Conservation (phyloP, 2,329 filamentous ascomycete genomes). For the Aspergillus neoniger region DNA sequence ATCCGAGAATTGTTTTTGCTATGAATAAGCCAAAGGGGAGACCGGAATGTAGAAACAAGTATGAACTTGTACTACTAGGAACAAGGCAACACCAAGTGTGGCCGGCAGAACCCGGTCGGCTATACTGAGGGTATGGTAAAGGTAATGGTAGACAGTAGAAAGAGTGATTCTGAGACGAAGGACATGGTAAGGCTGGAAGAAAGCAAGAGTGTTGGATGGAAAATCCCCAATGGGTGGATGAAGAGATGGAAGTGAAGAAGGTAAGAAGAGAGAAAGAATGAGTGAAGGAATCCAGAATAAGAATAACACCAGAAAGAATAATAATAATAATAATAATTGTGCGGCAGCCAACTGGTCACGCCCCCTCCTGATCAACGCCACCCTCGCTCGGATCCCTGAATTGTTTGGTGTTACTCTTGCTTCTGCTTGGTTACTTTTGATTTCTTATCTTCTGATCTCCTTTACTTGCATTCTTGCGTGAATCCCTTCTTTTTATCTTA, state of each 20-base stretch:
- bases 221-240: neutral
- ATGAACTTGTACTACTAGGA: neutral
- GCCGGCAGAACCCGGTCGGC: neutral
- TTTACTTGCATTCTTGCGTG: too few species aligned
- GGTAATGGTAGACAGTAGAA: slow-evolving; percentile 17
- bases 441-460: neutral
- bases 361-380: neutral
- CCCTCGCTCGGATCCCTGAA: neutral
- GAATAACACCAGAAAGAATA: neutral
- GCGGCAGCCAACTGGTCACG: slow-evolving; percentile 3
- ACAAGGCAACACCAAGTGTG: neutral
- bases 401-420: neutral
- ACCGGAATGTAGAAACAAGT: neutral
- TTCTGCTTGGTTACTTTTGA: neutral
- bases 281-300: slow-evolving; percentile 1
- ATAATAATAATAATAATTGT: neutral
- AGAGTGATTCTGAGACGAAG: slow-evolving; percentile 20
- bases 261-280: slow-evolving; percentile 4
- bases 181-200: slow-evolving; percentile 20
- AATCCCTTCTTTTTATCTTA: too few species aligned
- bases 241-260: neutral
- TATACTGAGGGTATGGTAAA: slow-evolving; percentile 25
- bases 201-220: neutral
- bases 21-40: neutral
- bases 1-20: neutral